A percentile compares a stretch with the other conserved stretches of the same genome.
These are phyloP conservation scores for Dipteronia dyeriana DNA, from an alignment of 345 rosid species.

Conservation along the genomic window DNA sequence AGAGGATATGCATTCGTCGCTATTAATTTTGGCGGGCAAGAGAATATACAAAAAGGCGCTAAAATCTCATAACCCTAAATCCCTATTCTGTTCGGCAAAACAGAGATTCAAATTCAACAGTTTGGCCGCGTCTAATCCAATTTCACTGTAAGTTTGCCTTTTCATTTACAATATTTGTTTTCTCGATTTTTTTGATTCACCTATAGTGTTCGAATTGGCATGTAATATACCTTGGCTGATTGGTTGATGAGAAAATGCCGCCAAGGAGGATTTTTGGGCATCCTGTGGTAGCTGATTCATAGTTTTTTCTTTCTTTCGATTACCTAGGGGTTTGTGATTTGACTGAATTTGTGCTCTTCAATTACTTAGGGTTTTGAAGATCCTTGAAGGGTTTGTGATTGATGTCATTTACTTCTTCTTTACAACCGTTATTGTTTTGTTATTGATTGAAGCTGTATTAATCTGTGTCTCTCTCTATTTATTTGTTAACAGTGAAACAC, in stretches of 20 bases:
- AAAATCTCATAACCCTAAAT: background rate
- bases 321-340: background rate
- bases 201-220: background rate
- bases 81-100: background rate
- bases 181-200: background rate
- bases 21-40: background rate
- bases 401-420: background rate
- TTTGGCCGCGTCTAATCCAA: background rate
- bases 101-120: background rate
- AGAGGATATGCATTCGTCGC: background rate
- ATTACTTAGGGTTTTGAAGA: background rate
- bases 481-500: too few relatives aligned
- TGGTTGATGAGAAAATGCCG: background rate
- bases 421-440: background rate
- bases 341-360: background rate
- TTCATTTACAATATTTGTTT: background rate
- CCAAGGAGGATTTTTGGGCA: background rate
- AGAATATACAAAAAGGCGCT: background rate
- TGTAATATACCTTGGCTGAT: background rate
- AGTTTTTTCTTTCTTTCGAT: background rate
- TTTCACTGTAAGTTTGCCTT: background rate
- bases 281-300: background rate
- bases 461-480: too few relatives aligned
- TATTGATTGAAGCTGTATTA: background rate
- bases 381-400: background rate